phyloP scores from a whole-genome alignment of 2,329 filamentous ascomycete genomes.

The Calonectria henricotiae region DNA sequence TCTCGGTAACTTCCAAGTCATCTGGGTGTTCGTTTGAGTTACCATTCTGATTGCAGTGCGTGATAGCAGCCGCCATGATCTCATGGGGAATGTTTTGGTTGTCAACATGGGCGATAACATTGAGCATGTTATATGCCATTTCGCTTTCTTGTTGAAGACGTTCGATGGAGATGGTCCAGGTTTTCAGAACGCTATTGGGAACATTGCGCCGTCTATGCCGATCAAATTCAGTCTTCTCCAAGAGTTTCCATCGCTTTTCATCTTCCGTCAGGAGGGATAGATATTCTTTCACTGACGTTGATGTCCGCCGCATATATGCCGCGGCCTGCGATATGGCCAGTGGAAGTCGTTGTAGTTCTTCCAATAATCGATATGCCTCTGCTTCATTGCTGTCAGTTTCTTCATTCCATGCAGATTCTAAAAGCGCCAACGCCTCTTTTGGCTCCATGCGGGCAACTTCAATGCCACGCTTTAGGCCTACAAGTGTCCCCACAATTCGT shows the following conservation, averaged over 20 bases:
- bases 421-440: slow-evolving; percentile 39
- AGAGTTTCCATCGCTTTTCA: slow-evolving; percentile 47
- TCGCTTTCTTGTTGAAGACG: slow-evolving; percentile 52
- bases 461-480: slow-evolving; percentile 46
- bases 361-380: slow-evolving; percentile 35
- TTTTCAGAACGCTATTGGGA: slow-evolving; percentile 56
- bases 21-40: not conserved
- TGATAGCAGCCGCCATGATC: slow-evolving; percentile 46
- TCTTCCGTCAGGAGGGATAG: slow-evolving; percentile 47
- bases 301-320: slow-evolving; percentile 54
- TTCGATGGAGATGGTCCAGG: slow-evolving; percentile 56
- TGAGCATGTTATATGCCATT: slow-evolving; percentile 53
- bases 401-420: slow-evolving; percentile 4
- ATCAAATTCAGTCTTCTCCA: slow-evolving; percentile 49
- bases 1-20: slow-evolving; percentile 35
- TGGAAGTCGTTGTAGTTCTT: slow-evolving; percentile 52
- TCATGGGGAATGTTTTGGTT: slow-evolving; percentile 54
- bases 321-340: slow-evolving; percentile 57
- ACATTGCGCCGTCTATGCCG: slow-evolving; percentile 50
- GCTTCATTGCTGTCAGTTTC: slow-evolving; percentile 28
- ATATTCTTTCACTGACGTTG: slow-evolving; percentile 49
- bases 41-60: not conserved
- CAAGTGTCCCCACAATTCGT: slow-evolving; percentile 51
- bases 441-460: slow-evolving; percentile 48
- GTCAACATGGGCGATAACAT: slow-evolving; percentile 55